Percentiles rank a stretch among this genome's conserved stretches.
Evolutionary conservation across 177 flowering plant genomes (phyloP).

Genomic region (Vitis hybrid): DNA sequence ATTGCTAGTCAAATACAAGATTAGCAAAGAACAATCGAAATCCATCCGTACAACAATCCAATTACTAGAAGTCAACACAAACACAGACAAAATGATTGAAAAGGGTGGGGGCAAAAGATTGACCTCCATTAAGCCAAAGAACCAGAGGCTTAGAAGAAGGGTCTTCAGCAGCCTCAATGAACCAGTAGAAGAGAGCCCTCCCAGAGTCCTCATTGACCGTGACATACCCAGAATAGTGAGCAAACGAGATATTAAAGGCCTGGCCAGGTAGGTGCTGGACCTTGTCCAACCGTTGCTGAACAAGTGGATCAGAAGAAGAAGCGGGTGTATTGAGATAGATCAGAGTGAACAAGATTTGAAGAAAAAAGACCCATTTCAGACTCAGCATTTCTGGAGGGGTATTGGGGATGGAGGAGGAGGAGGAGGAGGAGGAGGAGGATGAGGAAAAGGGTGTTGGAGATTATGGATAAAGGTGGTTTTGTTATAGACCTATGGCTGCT

Average conservation of each 20-base stretch:
- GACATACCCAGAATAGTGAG: slow-evolving; percentile 69
- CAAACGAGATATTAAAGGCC: slow-evolving; percentile 47
- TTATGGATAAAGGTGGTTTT: too few species aligned
- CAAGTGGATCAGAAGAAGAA: slow-evolving; percentile 28
- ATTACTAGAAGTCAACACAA: not conserved
- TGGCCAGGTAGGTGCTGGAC: slow-evolving; percentile 59
- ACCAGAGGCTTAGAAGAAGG: slow-evolving; percentile 72
- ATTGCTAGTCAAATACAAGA: too few species aligned
- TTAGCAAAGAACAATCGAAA: too few species aligned
- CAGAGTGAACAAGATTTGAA: slow-evolving; percentile 14
- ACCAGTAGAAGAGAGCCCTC: slow-evolving; percentile 76
- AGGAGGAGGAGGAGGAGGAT: not conserved
- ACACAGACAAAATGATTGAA: not conserved
- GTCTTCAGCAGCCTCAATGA: slow-evolving; percentile 65
- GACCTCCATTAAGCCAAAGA: slow-evolving; percentile 90
- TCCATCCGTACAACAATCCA: not conserved
- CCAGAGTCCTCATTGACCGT: slow-evolving; percentile 56
- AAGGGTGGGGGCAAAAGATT: not conserved
- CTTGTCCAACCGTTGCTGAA: slow-evolving; percentile 44
- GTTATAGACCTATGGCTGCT: too few species aligned
- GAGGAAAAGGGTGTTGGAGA: not conserved
- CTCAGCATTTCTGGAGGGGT: slow-evolving; percentile 15
- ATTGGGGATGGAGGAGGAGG: not conserved
- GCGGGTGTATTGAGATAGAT: slow-evolving; percentile 9
- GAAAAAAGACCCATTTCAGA: slow-evolving; percentile 26